Base-by-base conservation (phyloP, 2,329 filamentous ascomycete genomes). In the Colletotrichum lindemuthianum region DNA sequence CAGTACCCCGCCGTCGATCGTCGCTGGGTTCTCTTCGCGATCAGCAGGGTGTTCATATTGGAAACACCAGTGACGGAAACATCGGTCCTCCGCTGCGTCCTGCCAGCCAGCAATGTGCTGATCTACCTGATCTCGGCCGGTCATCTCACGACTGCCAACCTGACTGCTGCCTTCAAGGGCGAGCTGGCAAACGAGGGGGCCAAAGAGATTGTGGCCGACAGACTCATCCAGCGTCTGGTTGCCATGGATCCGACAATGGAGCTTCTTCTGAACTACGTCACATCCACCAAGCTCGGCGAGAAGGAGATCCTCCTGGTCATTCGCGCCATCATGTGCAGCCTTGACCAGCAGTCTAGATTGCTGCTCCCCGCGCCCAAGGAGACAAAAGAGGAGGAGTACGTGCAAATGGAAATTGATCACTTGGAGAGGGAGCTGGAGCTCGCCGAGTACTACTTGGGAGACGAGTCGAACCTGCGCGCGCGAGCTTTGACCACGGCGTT, bases 231-330 rank as follows among this genome's bases (percentile, higher is more conserved):
- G 48, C 81, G 88, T 48, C 78, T 93, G 41, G 83, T 85, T 1
- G 82, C 88, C 52, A 81, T 89, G n/a, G 91, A 93, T 70, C 85
- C 88, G 3, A 87, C 88, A 39, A 84, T 92, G 74, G 86, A 88
- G 54, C 79, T 92, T 2, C 81, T 93, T 43, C 82, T 89, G 47
- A 85, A 84, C 59, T 87, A 92, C 63, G 79, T 94, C 7, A 85
- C 86, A 43, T 83, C 84, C 6, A 90, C 90, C 8, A 86, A 87
- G 70, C 82, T 93, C 15, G 86, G 88, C 4, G 81, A 90, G 44
- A 78, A 83, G 4, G 91, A 93, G 72, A 81, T 93, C 6, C 82
- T 92, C 2, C 79, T 89, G 60, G 86, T 88, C 4, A 85, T 93
- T 56, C 85, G 87, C 57, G 77, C 86, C 2, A 79, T 93, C 13